Conservation (phyloP, 1,284 basidiomycete genomes). For the Pseudozyma thailandica region DNA sequence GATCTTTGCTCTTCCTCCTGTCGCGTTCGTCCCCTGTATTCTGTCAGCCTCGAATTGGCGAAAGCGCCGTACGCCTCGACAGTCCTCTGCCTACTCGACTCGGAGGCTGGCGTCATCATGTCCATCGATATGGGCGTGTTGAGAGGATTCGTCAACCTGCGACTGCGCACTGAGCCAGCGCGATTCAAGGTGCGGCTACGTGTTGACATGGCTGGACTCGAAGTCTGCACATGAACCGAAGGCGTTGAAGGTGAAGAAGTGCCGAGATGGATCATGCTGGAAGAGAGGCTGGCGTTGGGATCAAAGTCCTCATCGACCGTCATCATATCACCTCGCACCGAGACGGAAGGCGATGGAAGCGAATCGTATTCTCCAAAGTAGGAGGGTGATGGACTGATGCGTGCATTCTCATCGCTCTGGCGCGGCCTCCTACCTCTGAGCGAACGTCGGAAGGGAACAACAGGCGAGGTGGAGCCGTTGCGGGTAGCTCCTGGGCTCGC, state of each 20-base stretch:
- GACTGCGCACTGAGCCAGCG: conserved; percentile 21
- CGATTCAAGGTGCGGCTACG: conserved; percentile 39
- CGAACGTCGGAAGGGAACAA: conserved; percentile 33
- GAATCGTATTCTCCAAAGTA: conserved; percentile 39
- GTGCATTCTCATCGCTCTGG: conserved; percentile 42
- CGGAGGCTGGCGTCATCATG: conserved; percentile 1
- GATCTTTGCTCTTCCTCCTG: conserved; percentile 10
- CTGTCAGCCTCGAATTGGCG: conserved; percentile 4
- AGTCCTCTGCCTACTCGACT: not conserved
- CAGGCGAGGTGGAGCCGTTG: conserved; percentile 39
- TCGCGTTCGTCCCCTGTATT: conserved; percentile 3
- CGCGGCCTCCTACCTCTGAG: conserved; percentile 23
- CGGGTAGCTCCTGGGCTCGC: conserved; percentile 29
- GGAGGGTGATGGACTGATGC: conserved; percentile 33
- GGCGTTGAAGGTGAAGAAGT: conserved; percentile 23
- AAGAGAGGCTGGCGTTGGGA: conserved; percentile 17
- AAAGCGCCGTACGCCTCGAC: conserved; percentile 6
- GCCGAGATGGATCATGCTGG: conserved; percentile 27
- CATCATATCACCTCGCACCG: conserved; percentile 14
- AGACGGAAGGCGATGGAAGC: conserved; percentile 22
- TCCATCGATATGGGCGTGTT: conserved; percentile 25
- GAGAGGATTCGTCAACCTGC: conserved; percentile 36
- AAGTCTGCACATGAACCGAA: conserved; percentile 19
- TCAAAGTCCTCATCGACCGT: conserved; percentile 14
- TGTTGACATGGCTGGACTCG: conserved; percentile 48